Percentiles rank a stretch among this genome's conserved stretches.
phyloP scores from a whole-genome alignment of 1,284 basidiomycete species.

The Puccinia novopanici region DNA sequence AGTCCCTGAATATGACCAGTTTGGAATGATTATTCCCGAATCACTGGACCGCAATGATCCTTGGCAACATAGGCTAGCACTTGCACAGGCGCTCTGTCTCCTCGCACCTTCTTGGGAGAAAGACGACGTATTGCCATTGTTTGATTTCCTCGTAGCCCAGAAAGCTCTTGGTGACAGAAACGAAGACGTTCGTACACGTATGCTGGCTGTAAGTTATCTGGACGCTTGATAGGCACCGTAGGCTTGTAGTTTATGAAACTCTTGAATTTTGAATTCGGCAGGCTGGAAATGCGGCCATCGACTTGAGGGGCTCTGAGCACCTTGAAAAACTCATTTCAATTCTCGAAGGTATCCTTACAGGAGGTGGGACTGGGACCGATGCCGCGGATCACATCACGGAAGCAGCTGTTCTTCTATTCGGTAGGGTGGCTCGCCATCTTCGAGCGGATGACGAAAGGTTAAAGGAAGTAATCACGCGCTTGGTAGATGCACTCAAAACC shows the following conservation, averaged over 20 bases:
- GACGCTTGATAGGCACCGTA: background rate
- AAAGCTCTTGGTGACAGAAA: conserved; percentile 85
- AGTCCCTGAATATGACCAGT: conserved; percentile 60
- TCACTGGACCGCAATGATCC: conserved; percentile 90
- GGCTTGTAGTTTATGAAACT: background rate
- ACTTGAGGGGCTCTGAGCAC: conserved; percentile 74
- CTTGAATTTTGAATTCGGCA: conserved; percentile 7
- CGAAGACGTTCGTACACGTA: conserved; percentile 77
- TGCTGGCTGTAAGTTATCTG: conserved; percentile 66
- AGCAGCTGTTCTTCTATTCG: conserved; percentile 90
- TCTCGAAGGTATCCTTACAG: conserved; percentile 73
- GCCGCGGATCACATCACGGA: conserved; percentile 86
- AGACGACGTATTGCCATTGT: conserved; percentile 74
- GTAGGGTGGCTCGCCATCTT: conserved; percentile 86
- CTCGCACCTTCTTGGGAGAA: conserved; percentile 72
- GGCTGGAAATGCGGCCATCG: conserved; percentile 80
- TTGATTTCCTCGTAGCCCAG: conserved; percentile 79
- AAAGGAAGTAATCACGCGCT: conserved; percentile 80
- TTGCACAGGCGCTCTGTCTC: conserved; percentile 71
- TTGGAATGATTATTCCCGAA: conserved; percentile 86
- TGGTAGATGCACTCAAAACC: conserved; percentile 87
- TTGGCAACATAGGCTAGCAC: conserved; percentile 79
- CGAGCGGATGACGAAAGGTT: conserved; percentile 74
- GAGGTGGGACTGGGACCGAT: conserved; percentile 62
- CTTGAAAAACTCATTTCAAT: conserved; percentile 76